A percentile compares a stretch with the other conserved stretches of the same genome.
Conservation (phyloP, 169 alveolate species). For the Theileria parva region DNA sequence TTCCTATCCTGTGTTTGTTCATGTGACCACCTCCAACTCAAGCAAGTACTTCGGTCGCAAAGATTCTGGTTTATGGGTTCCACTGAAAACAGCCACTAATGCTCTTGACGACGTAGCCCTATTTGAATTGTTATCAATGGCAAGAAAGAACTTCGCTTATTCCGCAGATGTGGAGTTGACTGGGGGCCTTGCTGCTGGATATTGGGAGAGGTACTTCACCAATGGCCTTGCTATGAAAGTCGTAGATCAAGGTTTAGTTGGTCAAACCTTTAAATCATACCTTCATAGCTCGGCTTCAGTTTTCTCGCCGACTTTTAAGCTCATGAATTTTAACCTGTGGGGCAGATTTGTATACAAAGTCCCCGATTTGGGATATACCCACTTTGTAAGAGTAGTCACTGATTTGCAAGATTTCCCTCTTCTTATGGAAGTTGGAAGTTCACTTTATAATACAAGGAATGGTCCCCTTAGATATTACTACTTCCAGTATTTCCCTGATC, state of each 20-base stretch:
- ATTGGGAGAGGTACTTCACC: slow-evolving; percentile 7
- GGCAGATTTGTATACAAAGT: neutral
- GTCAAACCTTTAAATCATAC: neutral
- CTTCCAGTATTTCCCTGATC: neutral
- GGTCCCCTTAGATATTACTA: neutral
- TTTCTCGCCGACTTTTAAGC: neutral
- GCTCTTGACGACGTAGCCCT: neutral
- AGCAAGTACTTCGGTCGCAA: slow-evolving; percentile 11
- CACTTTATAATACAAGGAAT: neutral
- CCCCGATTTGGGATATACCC: neutral
- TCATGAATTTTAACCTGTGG: neutral
- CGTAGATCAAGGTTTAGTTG: neutral
- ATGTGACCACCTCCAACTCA: neutral
- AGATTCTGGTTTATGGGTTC: neutral
- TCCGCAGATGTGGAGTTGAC: neutral
- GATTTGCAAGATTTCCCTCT: slow-evolving; percentile 1
- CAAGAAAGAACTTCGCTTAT: slow-evolving; percentile 3
- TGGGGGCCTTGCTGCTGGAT: neutral
- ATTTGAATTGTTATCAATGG: neutral
- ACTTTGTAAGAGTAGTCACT: neutral
- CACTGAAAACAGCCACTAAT: neutral
- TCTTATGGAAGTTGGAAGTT: slow-evolving; percentile 7
- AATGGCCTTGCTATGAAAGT: neutral
- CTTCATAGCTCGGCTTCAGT: slow-evolving; percentile 9
- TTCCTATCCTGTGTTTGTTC: neutral